phyloP scores from a whole-genome alignment of 2,329 filamentous ascomycete species.

The Verticillium isaacii region DNA sequence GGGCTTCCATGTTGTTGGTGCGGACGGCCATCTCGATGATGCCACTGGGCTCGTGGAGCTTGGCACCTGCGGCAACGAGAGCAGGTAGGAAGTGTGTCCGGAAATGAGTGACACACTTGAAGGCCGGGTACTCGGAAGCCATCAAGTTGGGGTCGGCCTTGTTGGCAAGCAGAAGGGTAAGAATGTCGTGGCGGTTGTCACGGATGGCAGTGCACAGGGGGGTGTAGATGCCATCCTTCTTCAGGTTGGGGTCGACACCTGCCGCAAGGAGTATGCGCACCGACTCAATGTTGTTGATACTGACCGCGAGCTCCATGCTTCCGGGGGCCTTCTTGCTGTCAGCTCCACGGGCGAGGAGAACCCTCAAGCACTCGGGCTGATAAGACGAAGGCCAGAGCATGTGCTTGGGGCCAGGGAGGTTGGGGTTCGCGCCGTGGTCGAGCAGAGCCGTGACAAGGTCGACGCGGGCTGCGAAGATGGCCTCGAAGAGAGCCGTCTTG shows the following conservation, averaged over 20 bases:
- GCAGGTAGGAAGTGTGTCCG: constrained; percentile 55
- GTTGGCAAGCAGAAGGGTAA: constrained; percentile 51
- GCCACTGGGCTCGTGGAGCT: constrained; percentile 55
- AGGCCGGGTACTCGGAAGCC: constrained; percentile 60
- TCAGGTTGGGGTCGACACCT: constrained; percentile 55
- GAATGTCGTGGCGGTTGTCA: constrained; percentile 58
- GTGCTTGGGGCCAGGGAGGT: constrained; percentile 65
- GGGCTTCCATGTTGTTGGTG: constrained; percentile 55
- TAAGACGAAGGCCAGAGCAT: constrained; percentile 62
- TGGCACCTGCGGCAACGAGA: constrained; percentile 55
- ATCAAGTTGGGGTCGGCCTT: constrained; percentile 59
- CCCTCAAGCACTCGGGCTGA: constrained; percentile 51
- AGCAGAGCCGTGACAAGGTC: constrained; percentile 48
- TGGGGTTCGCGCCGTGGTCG: constrained; percentile 59
- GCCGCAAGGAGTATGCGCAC: constrained; percentile 52
- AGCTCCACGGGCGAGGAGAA: constrained; percentile 55
- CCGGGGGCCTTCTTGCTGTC: constrained; percentile 56
- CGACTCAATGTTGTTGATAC: constrained; percentile 59
- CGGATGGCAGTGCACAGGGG: constrained; percentile 65
- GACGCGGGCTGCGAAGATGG: constrained; percentile 49
- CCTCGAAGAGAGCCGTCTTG: constrained; percentile 58
- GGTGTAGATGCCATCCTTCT: constrained; percentile 64
- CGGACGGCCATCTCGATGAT: constrained; percentile 62
- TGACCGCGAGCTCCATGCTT: constrained; percentile 59
- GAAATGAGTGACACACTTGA: constrained; percentile 65